phyloP scores from a whole-genome alignment of 164 flowering plant genomes.

The Paratinospora sagittata region DNA sequence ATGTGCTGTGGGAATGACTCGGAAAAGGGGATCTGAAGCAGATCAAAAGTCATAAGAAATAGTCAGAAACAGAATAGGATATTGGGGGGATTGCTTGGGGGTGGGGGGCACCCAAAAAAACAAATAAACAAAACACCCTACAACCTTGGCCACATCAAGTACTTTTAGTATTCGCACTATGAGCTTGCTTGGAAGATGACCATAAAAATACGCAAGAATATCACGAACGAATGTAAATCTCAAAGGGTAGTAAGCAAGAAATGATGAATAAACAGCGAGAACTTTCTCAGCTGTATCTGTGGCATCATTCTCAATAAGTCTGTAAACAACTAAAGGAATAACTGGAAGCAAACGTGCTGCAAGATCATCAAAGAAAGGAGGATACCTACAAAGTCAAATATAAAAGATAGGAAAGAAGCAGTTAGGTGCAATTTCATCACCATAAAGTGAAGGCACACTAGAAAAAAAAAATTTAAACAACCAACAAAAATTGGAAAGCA shows the following conservation, averaged over 20 bases:
- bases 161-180: conserved; percentile 68
- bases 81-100: neutral
- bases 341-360: conserved; percentile 92
- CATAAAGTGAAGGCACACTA: neutral
- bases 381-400: conserved; percentile 48
- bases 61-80: neutral
- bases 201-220: conserved; percentile 92
- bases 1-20: conserved; percentile 89
- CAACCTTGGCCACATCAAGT: conserved; percentile 82
- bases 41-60: conserved; percentile 11
- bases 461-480: neutral
- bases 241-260: conserved; percentile 78
- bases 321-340: conserved; percentile 77
- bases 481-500: neutral
- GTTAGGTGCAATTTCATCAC: neutral
- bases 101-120: neutral
- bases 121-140: neutral
- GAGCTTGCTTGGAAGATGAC: conserved; percentile 91
- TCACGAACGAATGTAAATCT: conserved; percentile 95
- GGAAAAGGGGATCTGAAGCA: conserved; percentile 82
- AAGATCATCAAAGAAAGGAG: conserved; percentile 91
- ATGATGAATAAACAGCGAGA: conserved; percentile 50
- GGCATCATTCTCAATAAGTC: conserved; percentile 94
- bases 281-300: conserved; percentile 76
- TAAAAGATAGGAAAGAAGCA: neutral